Percentiles rank a stretch among this genome's conserved stretches.
phyloP scores from a whole-genome alignment of 1,139 yeast genomes.

The Magnusiomyces suaveolens region DNA sequence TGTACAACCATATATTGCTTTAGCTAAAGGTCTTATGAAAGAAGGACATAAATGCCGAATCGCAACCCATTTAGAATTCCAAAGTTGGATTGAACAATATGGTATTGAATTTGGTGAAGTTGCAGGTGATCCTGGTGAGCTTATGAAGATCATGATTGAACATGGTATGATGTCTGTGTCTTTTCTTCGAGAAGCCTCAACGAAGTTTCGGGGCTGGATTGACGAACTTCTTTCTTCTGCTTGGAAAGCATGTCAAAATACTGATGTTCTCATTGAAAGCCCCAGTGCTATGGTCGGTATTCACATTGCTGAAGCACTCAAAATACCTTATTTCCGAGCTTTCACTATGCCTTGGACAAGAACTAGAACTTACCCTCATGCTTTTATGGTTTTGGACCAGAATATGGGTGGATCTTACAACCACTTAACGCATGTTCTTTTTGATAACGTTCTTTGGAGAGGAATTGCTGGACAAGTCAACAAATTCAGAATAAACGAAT shows the following conservation, averaged over 20 bases:
- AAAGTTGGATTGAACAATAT: conserved; percentile 59
- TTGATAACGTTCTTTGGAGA: conserved; percentile 89
- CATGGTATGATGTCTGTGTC: conserved; percentile 83
- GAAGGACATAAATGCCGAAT: conserved; percentile 82
- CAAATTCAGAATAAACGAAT: conserved; percentile 65
- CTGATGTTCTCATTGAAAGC: conserved; percentile 80
- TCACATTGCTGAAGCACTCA: conserved; percentile 85
- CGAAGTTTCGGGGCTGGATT: conserved; percentile 74
- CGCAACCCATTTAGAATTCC: conserved; percentile 77
- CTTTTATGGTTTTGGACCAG: conserved; percentile 89
- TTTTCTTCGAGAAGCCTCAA: conserved; percentile 71
- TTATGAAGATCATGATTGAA: conserved; percentile 85
- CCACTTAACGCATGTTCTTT: conserved; percentile 81
- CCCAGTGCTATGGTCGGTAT: conserved; percentile 95
- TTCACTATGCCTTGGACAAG: conserved; percentile 98
- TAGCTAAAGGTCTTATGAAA: conserved; percentile 63
- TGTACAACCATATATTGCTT: conserved; percentile 89
- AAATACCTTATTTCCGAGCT: conserved; percentile 85
- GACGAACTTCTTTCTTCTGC: conserved; percentile 56
- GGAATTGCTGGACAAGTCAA: conserved; percentile 87
- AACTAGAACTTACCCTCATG: conserved; percentile 92
- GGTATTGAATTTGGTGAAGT: conserved; percentile 61
- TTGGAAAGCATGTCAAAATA: conserved; percentile 78
- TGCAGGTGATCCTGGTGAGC: conserved; percentile 89
- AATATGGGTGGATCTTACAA: conserved; percentile 89